A percentile compares a stretch with the other conserved stretches of the same genome.
Conservation (phyloP, 257 asterid species). For the Primulina tabacum region DNA sequence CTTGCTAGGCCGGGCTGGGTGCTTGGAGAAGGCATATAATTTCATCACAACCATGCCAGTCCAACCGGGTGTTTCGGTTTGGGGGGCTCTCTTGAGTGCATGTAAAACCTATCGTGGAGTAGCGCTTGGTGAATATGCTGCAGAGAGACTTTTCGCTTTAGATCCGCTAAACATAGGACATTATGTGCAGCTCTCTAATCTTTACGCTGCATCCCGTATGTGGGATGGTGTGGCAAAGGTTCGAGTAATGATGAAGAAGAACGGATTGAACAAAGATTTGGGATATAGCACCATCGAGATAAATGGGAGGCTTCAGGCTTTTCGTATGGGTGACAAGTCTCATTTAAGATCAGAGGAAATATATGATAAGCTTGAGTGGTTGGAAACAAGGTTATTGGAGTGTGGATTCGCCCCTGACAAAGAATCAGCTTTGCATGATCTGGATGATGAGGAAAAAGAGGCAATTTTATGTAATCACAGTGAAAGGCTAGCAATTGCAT, state of each 20-base stretch:
- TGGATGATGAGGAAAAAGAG: conserved; percentile 40
- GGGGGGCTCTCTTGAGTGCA: conserved; percentile 72
- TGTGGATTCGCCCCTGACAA: conserved; percentile 36
- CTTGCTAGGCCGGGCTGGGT: conserved; percentile 57
- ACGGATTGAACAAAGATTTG: conserved; percentile 42
- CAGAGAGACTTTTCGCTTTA: conserved; percentile 40
- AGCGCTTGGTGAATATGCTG: conserved; percentile 50
- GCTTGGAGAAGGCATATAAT: conserved; percentile 38
- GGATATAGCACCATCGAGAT: conserved; percentile 50
- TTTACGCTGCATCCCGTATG: conserved; percentile 46
- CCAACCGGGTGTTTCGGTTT: conserved; percentile 51
- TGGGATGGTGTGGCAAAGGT: conserved; percentile 60
- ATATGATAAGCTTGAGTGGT: conserved; percentile 36
- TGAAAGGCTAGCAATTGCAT: conserved; percentile 53
- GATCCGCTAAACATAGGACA: conserved; percentile 51
- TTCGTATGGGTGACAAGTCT: conserved; percentile 47
- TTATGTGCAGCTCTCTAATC: conserved; percentile 64
- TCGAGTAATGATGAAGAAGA: conserved; percentile 43
- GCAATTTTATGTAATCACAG: conserved; percentile 41
- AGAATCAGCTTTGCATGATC: conserved; percentile 45
- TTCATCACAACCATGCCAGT: conserved; percentile 48
- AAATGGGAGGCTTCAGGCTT: conserved; percentile 42
- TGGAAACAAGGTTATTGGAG: conserved; percentile 38
- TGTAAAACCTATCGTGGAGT: conserved; percentile 47
- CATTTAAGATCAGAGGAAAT: conserved; percentile 39